A percentile compares a stretch with the other conserved stretches of the same genome.
These are phyloP conservation scores for Cryptococcus floricola DNA, from an alignment of 1,284 basidiomycete genomes.

Conservation along the genomic window DNA sequence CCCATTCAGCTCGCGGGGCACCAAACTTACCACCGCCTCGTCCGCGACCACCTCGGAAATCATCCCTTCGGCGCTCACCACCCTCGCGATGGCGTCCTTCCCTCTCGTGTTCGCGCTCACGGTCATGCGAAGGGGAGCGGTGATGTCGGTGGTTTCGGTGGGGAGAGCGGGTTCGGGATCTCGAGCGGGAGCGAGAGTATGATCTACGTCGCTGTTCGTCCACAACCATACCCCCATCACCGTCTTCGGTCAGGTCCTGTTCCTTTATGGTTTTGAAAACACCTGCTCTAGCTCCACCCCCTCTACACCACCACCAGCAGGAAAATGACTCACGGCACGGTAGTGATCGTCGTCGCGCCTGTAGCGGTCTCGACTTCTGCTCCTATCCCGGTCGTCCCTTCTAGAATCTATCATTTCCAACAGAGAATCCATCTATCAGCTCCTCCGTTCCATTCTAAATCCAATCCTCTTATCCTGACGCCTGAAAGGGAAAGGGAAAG, in stretches of 20 bases:
- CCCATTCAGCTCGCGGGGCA: slow-evolving; percentile 22
- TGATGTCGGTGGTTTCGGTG: slow-evolving; percentile 57
- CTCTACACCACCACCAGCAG: slow-evolving; percentile 4
- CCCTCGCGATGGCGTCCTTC: slow-evolving; percentile 14
- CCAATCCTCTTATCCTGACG: not conserved
- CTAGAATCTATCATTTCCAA: slow-evolving; percentile 11
- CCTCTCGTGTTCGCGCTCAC: slow-evolving; percentile 45
- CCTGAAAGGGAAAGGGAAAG: not conserved
- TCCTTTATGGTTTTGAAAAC: slow-evolving; percentile 1
- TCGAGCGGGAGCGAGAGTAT: slow-evolving; percentile 29
- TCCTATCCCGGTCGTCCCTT: slow-evolving; percentile 27
- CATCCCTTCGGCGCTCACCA: slow-evolving; percentile 12
- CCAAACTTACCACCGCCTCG: slow-evolving; percentile 20
- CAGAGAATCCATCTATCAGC: slow-evolving; percentile 14
- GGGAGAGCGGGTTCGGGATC: slow-evolving; percentile 44
- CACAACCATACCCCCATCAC: not conserved
- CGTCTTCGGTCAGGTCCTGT: slow-evolving; percentile 17
- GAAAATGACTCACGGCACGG: slow-evolving; percentile 49
- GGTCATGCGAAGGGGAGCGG: slow-evolving; percentile 61
- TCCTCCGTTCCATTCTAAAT: slow-evolving; percentile 4
- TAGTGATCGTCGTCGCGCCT: slow-evolving; percentile 53
- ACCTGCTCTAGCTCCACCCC: slow-evolving; percentile 36
- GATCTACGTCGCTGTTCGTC: slow-evolving; percentile 19
- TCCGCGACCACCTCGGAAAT: slow-evolving; percentile 2
- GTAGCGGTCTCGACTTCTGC: slow-evolving; percentile 29